Conservation (phyloP, 2,329 filamentous ascomycete genomes). For the Cercospora brassicicola region DNA sequence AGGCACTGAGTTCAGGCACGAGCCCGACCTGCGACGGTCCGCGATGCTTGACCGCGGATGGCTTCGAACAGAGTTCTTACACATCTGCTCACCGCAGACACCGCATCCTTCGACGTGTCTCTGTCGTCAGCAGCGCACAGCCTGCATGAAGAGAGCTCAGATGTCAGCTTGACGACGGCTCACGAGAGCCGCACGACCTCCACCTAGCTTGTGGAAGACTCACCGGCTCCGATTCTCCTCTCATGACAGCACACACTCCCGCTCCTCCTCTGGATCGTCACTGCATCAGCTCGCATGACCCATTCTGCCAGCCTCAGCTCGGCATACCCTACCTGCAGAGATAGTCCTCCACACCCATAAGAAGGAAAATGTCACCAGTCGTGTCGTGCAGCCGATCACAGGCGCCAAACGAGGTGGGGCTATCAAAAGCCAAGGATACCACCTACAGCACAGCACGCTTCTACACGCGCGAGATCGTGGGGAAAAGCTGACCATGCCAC, state of each 20-base stretch:
- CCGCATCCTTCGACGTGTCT: neutral
- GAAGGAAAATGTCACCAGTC: neutral
- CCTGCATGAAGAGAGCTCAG: constrained; percentile 1
- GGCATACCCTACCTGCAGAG: neutral
- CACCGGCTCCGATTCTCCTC: constrained; percentile 5
- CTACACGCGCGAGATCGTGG: constrained; percentile 6
- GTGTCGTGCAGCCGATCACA: constrained; percentile 9
- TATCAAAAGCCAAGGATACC: constrained; percentile 8
- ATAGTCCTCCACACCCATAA: neutral
- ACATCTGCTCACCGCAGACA: neutral
- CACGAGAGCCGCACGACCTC: neutral
- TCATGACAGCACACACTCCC: constrained; percentile 10
- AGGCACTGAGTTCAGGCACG: constrained; percentile 7
- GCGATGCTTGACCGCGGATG: constrained; percentile 10
- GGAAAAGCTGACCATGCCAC: neutral
- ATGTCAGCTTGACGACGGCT: constrained; percentile 7
- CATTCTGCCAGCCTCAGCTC: neutral
- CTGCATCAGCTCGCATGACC: constrained; percentile 13
- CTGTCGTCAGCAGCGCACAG: constrained; percentile 8
- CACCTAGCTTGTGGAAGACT: neutral
- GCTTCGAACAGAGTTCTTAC: constrained; percentile 10
- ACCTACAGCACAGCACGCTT: neutral
- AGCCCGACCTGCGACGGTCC: constrained; percentile 4
- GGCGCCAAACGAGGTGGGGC: neutral
- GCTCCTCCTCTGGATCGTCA: constrained; percentile 5